Conservation (phyloP, 148 eudicot species). For the Fagopyrum tataricum region DNA sequence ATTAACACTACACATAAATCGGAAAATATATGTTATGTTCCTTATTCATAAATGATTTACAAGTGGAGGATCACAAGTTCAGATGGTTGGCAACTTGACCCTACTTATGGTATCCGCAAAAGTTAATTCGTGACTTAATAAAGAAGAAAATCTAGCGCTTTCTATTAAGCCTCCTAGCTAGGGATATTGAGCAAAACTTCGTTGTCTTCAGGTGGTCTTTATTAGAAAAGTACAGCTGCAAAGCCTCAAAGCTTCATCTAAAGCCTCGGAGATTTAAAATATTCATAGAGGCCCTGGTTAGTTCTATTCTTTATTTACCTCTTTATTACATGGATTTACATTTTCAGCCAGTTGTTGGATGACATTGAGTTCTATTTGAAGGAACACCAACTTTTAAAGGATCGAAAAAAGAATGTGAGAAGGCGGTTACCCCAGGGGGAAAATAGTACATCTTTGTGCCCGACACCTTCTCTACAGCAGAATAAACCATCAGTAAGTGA, state of each 20-base stretch:
- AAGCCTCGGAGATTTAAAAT: conserved; percentile 95
- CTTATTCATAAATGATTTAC: not conserved
- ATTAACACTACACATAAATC: not conserved
- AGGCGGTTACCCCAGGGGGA: conserved; percentile 60
- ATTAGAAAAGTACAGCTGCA: conserved; percentile 90
- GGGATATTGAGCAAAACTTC: not conserved
- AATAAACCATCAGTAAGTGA: conserved; percentile 47
- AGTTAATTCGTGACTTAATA: not conserved
- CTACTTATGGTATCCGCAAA: not conserved
- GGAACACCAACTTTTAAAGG: conserved; percentile 90
- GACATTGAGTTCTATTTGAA: conserved; percentile 28
- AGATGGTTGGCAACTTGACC: not conserved
- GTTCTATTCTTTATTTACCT: conserved; percentile 20
- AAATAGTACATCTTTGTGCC: conserved; percentile 32
- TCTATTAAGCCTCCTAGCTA: too few relatives aligned
- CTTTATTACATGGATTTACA: not conserved
- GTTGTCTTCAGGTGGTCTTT: conserved; percentile 82
- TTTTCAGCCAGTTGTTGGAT: conserved; percentile 20
- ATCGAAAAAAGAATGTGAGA: conserved; percentile 64
- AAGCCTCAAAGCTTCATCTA: conserved; percentile 96
- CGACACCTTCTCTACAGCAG: conserved; percentile 40
- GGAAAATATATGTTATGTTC: not conserved
- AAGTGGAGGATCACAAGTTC: not conserved
- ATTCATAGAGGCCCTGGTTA: conserved; percentile 87
- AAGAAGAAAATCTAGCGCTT: too few relatives aligned